A percentile compares a stretch with the other conserved stretches of the same genome.
Evolutionary conservation across 441 rosid species (phyloP).

Genomic region (Aquilaria agallochum): DNA sequence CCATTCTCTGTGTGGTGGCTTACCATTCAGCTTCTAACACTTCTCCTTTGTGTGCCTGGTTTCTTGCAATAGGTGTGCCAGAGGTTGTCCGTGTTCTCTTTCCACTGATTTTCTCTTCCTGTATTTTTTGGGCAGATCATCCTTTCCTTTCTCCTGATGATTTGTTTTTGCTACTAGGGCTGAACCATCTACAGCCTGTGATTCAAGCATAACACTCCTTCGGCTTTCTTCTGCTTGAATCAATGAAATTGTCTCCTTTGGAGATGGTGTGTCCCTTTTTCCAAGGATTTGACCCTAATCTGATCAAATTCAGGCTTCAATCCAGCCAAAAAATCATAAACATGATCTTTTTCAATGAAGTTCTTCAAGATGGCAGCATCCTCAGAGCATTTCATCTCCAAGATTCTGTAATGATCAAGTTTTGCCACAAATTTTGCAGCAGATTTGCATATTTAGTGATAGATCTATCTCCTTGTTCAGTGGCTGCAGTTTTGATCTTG

Average conservation of each 20-base stretch:
- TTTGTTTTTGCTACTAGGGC: not conserved
- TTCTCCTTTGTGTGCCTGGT: not conserved
- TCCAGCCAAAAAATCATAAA: not conserved
- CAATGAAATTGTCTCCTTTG: not conserved
- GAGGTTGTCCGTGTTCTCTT: not conserved
- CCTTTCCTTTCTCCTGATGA: not conserved
- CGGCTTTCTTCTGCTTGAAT: not conserved
- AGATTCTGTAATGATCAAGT: not conserved
- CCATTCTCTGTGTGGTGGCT: not conserved
- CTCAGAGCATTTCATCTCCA: not conserved
- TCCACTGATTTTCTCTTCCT: not conserved
- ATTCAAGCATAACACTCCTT: not conserved
- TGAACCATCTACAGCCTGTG: not conserved
- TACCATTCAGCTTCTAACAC: not conserved
- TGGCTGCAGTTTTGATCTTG: not conserved
- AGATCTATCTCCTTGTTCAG: not conserved
- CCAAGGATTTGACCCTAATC: not conserved
- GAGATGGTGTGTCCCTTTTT: no score
- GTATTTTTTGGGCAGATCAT: not conserved
- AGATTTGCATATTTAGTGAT: not conserved
- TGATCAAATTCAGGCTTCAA: slow-evolving; percentile 3
- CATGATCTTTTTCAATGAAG: not conserved
- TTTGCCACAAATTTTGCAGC: not conserved
- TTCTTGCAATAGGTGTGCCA: not conserved
- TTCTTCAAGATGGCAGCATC: not conserved